Percentiles rank a stretch among this genome's conserved stretches.
Conservation (phyloP, 257 asterid genomes). For the Solanum tarapatanum region DNA sequence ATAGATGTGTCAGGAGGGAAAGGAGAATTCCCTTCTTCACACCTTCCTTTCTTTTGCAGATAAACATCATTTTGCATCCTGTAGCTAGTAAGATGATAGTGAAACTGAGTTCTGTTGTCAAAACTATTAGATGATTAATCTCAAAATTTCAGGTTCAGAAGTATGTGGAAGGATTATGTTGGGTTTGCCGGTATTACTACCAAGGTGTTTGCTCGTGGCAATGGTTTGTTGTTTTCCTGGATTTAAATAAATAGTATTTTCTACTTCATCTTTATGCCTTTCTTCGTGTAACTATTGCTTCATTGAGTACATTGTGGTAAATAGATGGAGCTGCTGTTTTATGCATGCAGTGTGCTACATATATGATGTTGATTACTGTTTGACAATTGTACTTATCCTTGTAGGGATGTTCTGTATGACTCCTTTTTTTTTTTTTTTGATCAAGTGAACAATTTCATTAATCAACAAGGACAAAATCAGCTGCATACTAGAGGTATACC, state of each 20-base stretch:
- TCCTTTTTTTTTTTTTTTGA: neutral
- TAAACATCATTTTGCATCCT: neutral
- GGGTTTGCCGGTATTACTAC: constrained; percentile 97
- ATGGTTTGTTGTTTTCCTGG: constrained; percentile 46
- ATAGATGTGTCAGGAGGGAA: neutral
- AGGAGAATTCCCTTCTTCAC: neutral
- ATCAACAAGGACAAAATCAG: neutral
- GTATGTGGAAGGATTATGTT: constrained; percentile 90
- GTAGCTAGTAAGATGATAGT: neutral
- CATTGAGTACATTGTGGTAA: neutral
- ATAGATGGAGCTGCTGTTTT: neutral
- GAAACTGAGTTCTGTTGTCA: neutral
- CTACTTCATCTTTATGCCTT: neutral
- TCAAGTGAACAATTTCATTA: neutral
- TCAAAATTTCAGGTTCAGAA: constrained; percentile 59
- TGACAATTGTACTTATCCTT: neutral
- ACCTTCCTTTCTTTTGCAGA: neutral
- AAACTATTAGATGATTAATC: neutral
- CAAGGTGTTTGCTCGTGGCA: constrained; percentile 99
- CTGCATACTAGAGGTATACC: neutral
- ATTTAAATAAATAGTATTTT: neutral
- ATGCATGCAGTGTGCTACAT: neutral
- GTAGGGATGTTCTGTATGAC: neutral
- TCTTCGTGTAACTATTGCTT: neutral
- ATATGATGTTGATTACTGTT: neutral